These are phyloP conservation scores for Hebeloma cylindrosporum DNA, from an alignment of 768 basidiomycete genomes.

Conservation along the genomic window DNA sequence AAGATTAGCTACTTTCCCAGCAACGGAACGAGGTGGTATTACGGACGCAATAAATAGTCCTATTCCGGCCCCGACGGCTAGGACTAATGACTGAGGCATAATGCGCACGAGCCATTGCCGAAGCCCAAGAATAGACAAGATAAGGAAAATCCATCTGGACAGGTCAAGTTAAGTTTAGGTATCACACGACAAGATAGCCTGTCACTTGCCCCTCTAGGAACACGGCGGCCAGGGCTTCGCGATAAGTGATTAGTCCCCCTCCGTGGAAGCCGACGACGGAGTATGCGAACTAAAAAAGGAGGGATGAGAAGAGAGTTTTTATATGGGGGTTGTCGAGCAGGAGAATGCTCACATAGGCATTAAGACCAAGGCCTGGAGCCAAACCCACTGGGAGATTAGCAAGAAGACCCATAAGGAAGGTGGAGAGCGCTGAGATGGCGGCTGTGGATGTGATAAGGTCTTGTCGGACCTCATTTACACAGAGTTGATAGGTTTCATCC, in stretches of 20 bases:
- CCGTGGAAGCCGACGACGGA: slow-evolving; percentile 88
- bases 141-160: slow-evolving; percentile 75
- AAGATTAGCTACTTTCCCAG: slow-evolving; percentile 4
- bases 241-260: slow-evolving; percentile 66
- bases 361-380: slow-evolving; percentile 83
- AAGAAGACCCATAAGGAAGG: slow-evolving; percentile 78
- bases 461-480: slow-evolving; percentile 59
- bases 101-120: slow-evolving; percentile 89
- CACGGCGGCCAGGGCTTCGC: slow-evolving; percentile 80
- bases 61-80: slow-evolving; percentile 85
- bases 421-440: slow-evolving; percentile 70
- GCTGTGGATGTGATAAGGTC: slow-evolving; percentile 86
- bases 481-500: slow-evolving; percentile 55
- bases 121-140: slow-evolving; percentile 77
- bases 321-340: background rate
- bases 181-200: background rate
- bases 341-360: slow-evolving; percentile 63
- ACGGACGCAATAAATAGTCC: slow-evolving; percentile 84
- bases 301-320: background rate
- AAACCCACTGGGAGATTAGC: slow-evolving; percentile 90
- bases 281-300: slow-evolving; percentile 66
- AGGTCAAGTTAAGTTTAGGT: background rate
- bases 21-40: slow-evolving; percentile 1
- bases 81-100: slow-evolving; percentile 84
- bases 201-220: slow-evolving; percentile 82